phyloP scores from a whole-genome alignment of 1,284 basidiomycete genomes.

The Wallemia hederae region DNA sequence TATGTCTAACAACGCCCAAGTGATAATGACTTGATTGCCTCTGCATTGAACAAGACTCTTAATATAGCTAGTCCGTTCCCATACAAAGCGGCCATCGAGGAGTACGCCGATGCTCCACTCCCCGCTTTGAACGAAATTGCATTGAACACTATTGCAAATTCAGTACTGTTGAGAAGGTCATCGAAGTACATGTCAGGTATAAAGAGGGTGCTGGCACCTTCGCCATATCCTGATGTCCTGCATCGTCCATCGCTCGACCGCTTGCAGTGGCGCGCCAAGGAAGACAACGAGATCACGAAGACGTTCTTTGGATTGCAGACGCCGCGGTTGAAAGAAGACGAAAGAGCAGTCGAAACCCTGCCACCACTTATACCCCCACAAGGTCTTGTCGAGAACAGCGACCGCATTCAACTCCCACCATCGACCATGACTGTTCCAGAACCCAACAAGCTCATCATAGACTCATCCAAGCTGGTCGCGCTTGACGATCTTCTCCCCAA shows the following conservation, averaged over 20 bases:
- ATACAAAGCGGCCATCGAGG: background rate
- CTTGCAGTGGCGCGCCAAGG: background rate
- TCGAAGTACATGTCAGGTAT: background rate
- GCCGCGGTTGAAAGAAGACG: constrained; percentile 18
- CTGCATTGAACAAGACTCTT: background rate
- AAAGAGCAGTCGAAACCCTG: constrained; percentile 22
- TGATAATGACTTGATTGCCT: background rate
- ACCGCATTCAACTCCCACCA: constrained; percentile 44
- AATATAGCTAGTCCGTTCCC: background rate
- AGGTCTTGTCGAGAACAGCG: constrained; percentile 41
- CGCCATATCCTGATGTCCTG: background rate
- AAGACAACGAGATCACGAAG: background rate
- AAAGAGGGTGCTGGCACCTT: background rate
- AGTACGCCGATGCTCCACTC: background rate
- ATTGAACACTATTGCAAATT: background rate
- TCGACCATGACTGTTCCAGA: constrained; percentile 80
- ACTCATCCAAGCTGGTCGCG: constrained; percentile 82
- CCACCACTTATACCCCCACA: constrained; percentile 32
- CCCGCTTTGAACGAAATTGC: background rate
- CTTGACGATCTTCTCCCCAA: constrained; percentile 68
- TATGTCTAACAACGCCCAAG: background rate
- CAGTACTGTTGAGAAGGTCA: background rate
- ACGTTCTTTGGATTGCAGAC: background rate
- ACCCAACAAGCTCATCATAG: constrained; percentile 79
- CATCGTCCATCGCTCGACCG: background rate